phyloP scores from a whole-genome alignment of 2,329 filamentous ascomycete genomes.

The Magnaporthales sp. region DNA sequence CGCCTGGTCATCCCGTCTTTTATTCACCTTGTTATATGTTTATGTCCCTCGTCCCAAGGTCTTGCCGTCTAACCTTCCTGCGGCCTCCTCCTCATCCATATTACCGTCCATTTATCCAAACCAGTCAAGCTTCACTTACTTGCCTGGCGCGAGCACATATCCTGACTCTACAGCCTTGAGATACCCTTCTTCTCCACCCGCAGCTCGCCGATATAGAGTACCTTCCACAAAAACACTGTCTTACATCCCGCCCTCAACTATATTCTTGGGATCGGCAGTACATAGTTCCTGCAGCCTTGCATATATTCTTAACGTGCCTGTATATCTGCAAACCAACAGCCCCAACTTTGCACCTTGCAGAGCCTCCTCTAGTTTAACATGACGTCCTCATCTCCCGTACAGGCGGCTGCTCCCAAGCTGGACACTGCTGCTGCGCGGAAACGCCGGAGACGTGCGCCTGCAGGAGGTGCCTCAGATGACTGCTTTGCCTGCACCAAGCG shows the following conservation, averaged over 20 bases:
- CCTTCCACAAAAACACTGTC: background rate
- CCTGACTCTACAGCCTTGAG: background rate
- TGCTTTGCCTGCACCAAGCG: conserved; percentile 90
- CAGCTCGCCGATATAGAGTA: background rate
- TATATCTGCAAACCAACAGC: background rate
- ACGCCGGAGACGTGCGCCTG: conserved; percentile 78
- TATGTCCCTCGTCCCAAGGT: conserved; percentile 12
- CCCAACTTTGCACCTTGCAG: background rate
- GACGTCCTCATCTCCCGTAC: conserved; percentile 39
- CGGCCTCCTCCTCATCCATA: conserved; percentile 28
- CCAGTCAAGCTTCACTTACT: conserved; percentile 21
- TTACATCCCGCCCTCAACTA: background rate
- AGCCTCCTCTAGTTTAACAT: conserved; percentile 22
- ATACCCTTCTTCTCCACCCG: conserved; percentile 8
- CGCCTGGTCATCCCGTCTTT: conserved; percentile 5
- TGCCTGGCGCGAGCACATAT: background rate
- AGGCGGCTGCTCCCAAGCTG: conserved; percentile 34
- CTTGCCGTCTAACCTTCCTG: conserved; percentile 24
- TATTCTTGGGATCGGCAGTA: conserved; percentile 3
- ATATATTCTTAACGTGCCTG: conserved; percentile 5
- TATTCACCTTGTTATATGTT: conserved; percentile 1
- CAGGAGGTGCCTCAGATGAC: conserved; percentile 84
- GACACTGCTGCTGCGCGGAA: conserved; percentile 38
- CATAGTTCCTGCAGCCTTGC: conserved; percentile 7
- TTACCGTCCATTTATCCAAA: conserved; percentile 32